Conservation (phyloP, 139 green algal genomes). For the Chlorella sp. region DNA sequence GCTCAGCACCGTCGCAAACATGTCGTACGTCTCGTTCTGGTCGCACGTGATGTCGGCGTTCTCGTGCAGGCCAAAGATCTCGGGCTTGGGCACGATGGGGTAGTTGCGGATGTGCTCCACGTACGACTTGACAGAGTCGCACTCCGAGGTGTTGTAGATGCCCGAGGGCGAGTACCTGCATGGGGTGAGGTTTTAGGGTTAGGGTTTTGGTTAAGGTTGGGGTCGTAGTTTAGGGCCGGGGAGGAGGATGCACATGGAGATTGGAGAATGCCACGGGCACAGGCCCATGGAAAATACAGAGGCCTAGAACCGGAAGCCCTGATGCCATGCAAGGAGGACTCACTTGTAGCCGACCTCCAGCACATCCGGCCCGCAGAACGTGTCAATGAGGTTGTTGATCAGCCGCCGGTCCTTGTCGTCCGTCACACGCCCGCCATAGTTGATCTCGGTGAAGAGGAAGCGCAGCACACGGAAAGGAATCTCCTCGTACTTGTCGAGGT, state of each 20-base stretch:
- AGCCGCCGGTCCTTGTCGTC: constrained; percentile 73
- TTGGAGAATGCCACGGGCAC: too few species aligned
- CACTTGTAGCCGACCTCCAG: constrained; percentile 22
- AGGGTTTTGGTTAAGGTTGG: neutral
- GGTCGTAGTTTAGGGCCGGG: too few species aligned
- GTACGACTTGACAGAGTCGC: constrained; percentile 34
- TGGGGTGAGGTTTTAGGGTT: neutral
- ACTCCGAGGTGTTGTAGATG: constrained; percentile 28
- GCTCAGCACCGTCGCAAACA: constrained; percentile 65
- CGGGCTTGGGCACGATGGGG: constrained; percentile 50
- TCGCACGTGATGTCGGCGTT: constrained; percentile 78
- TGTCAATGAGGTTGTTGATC: constrained; percentile 63
- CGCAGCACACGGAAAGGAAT: constrained; percentile 45
- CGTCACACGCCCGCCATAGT: constrained; percentile 73
- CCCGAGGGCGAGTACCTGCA: constrained; percentile 36
- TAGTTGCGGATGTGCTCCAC: constrained; percentile 46
- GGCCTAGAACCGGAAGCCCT: too few species aligned
- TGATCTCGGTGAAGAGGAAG: constrained; percentile 77
- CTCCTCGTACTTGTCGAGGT: constrained; percentile 53
- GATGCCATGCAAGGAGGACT: too few species aligned
- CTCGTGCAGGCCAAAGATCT: constrained; percentile 73
- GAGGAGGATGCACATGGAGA: too few species aligned
- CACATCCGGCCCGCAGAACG: constrained; percentile 49
- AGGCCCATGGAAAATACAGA: too few species aligned
- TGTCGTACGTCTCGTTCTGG: constrained; percentile 73